Conservation (phyloP, 2,329 filamentous ascomycete species). For the Sclerotinia nivalis region DNA sequence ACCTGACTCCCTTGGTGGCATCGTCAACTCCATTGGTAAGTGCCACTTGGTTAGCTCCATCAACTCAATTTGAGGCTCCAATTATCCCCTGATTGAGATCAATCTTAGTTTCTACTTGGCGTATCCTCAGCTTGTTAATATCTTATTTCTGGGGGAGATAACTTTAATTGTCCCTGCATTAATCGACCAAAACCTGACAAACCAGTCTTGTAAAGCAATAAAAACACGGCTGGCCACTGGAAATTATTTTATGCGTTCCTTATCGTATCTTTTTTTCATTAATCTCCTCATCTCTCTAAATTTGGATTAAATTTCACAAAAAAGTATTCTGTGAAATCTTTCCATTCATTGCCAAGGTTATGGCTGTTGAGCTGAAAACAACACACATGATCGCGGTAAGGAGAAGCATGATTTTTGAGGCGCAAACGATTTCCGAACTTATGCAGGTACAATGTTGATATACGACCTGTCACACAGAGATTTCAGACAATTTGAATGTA, state of each 20-base stretch:
- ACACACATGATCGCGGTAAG: not conserved
- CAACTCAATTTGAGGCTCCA: not conserved
- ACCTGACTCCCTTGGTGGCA: conserved; percentile 10
- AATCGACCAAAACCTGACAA: conserved; percentile 11
- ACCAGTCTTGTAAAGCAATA: not conserved
- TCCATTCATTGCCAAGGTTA: conserved; percentile 18
- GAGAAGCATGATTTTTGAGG: conserved; percentile 9
- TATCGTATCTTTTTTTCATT: not conserved
- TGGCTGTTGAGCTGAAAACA: conserved; percentile 22
- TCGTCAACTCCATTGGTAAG: conserved; percentile 6
- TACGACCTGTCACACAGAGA: conserved; percentile 8
- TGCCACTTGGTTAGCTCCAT: not conserved
- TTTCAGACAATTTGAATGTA: not conserved
- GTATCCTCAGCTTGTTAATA: not conserved
- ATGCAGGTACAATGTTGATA: conserved; percentile 23
- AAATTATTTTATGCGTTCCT: not conserved
- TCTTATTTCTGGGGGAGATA: not conserved
- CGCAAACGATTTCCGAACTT: conserved; percentile 6
- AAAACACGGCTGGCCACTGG: not conserved
- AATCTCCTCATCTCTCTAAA: conserved; percentile 19
- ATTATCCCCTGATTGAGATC: not conserved
- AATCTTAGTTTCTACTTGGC: conserved; percentile 10
- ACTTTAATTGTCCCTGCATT: conserved; percentile 10
- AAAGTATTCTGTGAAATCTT: conserved; percentile 4
- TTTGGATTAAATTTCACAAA: not conserved